Evolutionary conservation across 2,329 filamentous ascomycete species (phyloP), one percentile per base, ranked within the genome.

Genomic region (Aspergillus ochraceoroseus): DNA sequence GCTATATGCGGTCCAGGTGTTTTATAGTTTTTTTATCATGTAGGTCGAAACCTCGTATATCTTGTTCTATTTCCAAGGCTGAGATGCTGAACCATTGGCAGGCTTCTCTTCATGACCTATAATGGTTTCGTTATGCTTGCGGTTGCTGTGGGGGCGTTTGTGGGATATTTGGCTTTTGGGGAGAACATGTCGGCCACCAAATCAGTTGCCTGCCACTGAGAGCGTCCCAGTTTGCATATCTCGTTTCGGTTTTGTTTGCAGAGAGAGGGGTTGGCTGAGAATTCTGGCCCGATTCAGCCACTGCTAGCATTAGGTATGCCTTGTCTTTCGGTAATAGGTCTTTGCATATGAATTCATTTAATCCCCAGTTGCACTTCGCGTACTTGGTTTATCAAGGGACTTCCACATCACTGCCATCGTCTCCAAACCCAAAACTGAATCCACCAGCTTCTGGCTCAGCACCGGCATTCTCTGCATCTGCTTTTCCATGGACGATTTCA

Each of bases 1-100:
- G 20, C 70, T 98, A 41, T 98, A 98, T 71, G 90, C 83, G 13
- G 67, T 92, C 36, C 92, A 98, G 72, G 94, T 92, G 53, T 96
- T 96, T 66, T 98, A 98, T 66, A 94, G 89, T 32, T 96, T 98
- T 60, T 96, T 98, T 76, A 89, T 98, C 63, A 98, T 98, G 92
- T 95, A 65, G 81, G 90, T 82, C 18, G 12, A n/a, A n/a, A n/a
- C n/a, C n/a, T 7, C 11, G 14, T 7, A 6, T 31, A 12, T 38
- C 13, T 19, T 27, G 12, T 19, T 20, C 22, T 12, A 20, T 26
- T 19, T 8, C 13, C 12, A 33, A 27, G 25, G 33, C 41, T n/a
- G 41, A n/a, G 12, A 30, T 4, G 23, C 27, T 32, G 23, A 20
- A 43, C 18, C 41, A 13, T 15, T 27, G 18, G 13, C 44, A 96